Percentiles rank a stretch among this genome's conserved stretches.
These are phyloP conservation scores for Spergularia marina DNA, from an alignment of 148 eudicot genomes.

Conservation along the genomic window DNA sequence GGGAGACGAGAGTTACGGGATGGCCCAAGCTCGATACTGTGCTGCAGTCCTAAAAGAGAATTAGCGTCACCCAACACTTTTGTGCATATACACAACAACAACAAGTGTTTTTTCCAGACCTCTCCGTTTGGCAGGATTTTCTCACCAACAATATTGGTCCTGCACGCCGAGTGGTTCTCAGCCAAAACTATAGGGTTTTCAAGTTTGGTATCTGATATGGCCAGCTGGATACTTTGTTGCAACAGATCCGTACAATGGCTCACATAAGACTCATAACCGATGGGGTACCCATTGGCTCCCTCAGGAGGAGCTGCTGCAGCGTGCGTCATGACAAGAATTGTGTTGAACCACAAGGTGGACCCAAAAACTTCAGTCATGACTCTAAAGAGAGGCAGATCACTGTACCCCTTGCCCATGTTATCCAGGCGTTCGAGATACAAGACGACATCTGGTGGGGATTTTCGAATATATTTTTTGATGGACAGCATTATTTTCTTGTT, in stretches of 20 bases:
- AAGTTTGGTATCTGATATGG: conserved; percentile 69
- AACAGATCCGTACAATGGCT: conserved; percentile 59
- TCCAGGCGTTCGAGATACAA: conserved; percentile 89
- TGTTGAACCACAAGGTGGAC: conserved; percentile 88
- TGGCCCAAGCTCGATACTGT: conserved; percentile 71
- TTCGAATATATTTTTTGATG: conserved; percentile 59
- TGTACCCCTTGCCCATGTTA: conserved; percentile 53
- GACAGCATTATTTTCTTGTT: conserved; percentile 70
- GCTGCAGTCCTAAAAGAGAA: conserved; percentile 56
- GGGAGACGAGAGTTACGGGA: conserved; percentile 46
- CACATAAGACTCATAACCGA: conserved; percentile 73
- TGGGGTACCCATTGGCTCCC: conserved; percentile 69
- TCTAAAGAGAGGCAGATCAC: conserved; percentile 79
- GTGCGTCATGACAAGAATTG: conserved; percentile 87
- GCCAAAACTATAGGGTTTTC: conserved; percentile 85
- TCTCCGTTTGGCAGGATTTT: conserved; percentile 90
- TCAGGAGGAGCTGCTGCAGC: conserved; percentile 77
- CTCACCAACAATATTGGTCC: conserved; percentile 63
- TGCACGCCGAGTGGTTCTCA: conserved; percentile 79
- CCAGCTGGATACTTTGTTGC: conserved; percentile 71
- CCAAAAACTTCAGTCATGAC: conserved; percentile 83
- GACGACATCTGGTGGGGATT: conserved; percentile 80
- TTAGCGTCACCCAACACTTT: conserved; percentile 88
- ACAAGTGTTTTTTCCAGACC: conserved; percentile 73
- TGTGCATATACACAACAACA: conserved; percentile 73